Evolutionary conservation across 306 rosid genomes (phyloP).

Genomic region (Carpinus fangiana): DNA sequence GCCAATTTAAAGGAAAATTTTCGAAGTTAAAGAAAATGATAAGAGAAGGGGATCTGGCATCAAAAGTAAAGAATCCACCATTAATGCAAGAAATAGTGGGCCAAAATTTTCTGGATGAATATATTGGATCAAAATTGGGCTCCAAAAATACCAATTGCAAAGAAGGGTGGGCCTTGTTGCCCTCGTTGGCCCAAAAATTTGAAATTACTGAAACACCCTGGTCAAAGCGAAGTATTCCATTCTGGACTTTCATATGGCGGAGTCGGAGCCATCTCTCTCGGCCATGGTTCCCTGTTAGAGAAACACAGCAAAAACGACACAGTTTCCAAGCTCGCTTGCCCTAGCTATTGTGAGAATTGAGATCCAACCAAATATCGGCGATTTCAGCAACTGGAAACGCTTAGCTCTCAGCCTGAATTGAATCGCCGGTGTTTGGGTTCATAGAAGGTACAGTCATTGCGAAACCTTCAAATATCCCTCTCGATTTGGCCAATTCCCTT

Average conservation of each 20-base stretch:
- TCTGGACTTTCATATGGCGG: constrained; percentile 14
- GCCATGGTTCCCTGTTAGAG: not conserved
- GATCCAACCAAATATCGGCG: constrained; percentile 46
- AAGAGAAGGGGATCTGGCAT: too few species aligned
- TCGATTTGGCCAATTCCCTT: not conserved
- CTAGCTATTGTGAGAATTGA: constrained; percentile 40
- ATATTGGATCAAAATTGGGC: not conserved
- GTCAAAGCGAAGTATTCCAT: constrained; percentile 2
- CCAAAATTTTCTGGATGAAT: not conserved
- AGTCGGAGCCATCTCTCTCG: constrained; percentile 17
- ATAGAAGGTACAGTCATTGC: constrained; percentile 28
- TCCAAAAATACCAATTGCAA: too few species aligned
- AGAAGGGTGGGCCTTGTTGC: not conserved
- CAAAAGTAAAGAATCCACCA: too few species aligned
- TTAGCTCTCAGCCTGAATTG: constrained; percentile 7
- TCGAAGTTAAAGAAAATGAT: too few species aligned
- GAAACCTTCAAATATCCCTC: not conserved
- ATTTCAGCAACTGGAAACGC: constrained; percentile 39
- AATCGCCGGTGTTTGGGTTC: not conserved
- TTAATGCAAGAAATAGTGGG: not conserved
- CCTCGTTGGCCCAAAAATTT: not conserved
- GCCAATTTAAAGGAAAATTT: too few species aligned
- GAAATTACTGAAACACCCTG: constrained; percentile 27
- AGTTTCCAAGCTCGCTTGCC: constrained; percentile 14
- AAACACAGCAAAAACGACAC: constrained; percentile 35